Base-by-base conservation (phyloP, 805 yeast genomes). In the Wickerhamiella sorbophila region DNA sequence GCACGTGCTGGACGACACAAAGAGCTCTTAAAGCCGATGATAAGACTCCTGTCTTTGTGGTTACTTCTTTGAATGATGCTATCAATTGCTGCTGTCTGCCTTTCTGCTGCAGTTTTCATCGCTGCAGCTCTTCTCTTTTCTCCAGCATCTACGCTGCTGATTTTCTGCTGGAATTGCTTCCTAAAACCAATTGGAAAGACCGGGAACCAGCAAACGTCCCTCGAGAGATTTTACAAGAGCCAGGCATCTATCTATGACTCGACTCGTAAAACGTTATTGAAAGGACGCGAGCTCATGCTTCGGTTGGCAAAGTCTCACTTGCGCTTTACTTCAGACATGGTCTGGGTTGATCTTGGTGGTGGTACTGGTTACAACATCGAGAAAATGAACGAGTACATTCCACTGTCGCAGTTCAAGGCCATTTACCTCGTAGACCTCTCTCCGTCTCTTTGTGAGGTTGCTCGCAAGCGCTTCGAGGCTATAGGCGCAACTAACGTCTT, bases 321-420 rank as follows among this genome's bases (percentile, higher is more conserved):
- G 31, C 54, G 55, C 29, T 64, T 62, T 40, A 59, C 58, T 21
- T 42, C 46, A 10, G 48, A 51, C 36, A 48, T 54, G 17, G 53
- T 56, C 22, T 56, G 60, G 60, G 50, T 56, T 27, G 60, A 56
- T 36, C 71, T 83, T 53, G 94, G 93, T 39, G 93, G 93, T 26
- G 94, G 94, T 19, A 82, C 94, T 4, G 94, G 93, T 38, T 68
- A 75, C 59, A 82, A 82, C 61, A 77, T 82, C 52, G 91, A 82
- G 59, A 68, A 70, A 52, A 82, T 82, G 93, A 65, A 78, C 55
- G 55, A 64, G 34, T 61, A 74, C 36, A 61, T 71, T 39, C 67
- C 75, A 12, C 58, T 77, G 34, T 49, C 62, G 22, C 56, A 59
- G 2, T 83, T 82, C 59, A 69, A 71, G 49, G 79, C 79, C 12